Evolutionary conservation across 768 basidiomycete species (phyloP), one percentile per base, ranked within the genome.

Genomic region (Ephemerocybe angulata): DNA sequence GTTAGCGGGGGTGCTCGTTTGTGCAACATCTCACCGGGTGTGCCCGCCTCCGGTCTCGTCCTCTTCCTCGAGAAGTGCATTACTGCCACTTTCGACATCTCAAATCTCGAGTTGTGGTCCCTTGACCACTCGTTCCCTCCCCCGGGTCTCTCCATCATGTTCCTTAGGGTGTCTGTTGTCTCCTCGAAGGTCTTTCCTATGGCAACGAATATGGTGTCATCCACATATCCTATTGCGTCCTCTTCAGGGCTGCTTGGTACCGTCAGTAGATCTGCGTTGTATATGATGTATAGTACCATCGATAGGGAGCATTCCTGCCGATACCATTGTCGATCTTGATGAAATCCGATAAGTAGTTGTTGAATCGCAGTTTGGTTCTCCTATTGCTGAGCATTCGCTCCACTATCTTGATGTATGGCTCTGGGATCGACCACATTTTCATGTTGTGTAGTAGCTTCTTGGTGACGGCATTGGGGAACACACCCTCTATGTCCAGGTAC

Each of bases 401-500:
- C 8, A 63, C 27, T 29, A 60, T 63, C 2, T 62, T 47, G 0
- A 67, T 54, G 41, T 53, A 53, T 13, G 8, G 25, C 21, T 24
- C 27, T 11, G 52, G 52, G 28, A 72, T 59, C 1, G 70, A 27
- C 3, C 62, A 31, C 49, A 53, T 58, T 7, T 60, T 49, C 58
- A 76, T 59, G 56, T 72, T 68, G 52, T 72, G 68, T 2, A 68
- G 31, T 0, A 76, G 65, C 0, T 58, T 27, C 2, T 66, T 65
- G 0, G 57, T 63, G 8, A 66, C 65, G 0, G 66, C 67, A 49
- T 68, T 76, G 0, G 71, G 76, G 54, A 76, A 78, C 1, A 73
- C 74, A 0, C 67, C 74, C 57, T 75, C 63, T 0, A 78, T 68
- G 55, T 79, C 75, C 1, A 76, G 63, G 59, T 69, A 76, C 0